Conservation (phyloP, 805 yeast species). For the Zygosaccharomyces gambellarensis region DNA sequence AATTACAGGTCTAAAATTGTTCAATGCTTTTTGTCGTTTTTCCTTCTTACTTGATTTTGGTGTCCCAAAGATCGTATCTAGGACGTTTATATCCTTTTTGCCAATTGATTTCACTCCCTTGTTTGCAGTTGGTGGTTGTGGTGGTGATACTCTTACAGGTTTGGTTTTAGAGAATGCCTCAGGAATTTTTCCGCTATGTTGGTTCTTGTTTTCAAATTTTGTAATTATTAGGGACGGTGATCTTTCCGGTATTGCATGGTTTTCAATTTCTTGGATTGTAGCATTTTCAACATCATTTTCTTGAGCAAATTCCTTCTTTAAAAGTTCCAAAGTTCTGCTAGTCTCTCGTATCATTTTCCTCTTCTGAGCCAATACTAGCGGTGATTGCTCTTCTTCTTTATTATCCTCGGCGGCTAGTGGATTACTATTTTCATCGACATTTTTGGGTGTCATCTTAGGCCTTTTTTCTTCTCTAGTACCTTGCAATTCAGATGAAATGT, state of each 20-base stretch:
- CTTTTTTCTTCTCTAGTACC: not conserved
- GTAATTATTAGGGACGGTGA: slow-evolving; percentile 20
- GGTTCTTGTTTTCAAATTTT: slow-evolving; percentile 7
- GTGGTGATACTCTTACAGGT: not conserved
- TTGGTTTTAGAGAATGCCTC: not conserved
- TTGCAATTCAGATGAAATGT: slow-evolving; percentile 6
- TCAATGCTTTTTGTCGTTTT: slow-evolving; percentile 17
- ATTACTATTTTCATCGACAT: not conserved
- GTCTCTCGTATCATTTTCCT: slow-evolving; percentile 22
- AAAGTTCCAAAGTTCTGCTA: slow-evolving; percentile 15
- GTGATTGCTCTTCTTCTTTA: slow-evolving; percentile 20
- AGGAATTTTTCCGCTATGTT: not conserved
- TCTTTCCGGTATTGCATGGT: not conserved
- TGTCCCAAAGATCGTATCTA: slow-evolving; percentile 26
- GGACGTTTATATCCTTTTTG: slow-evolving; percentile 20
- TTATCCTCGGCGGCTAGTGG: slow-evolving; percentile 2
- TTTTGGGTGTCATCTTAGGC: slow-evolving; percentile 3
- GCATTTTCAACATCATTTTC: slow-evolving; percentile 4
- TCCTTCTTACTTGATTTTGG: slow-evolving; percentile 3
- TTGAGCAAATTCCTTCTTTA: slow-evolving; percentile 14
- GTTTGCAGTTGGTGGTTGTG: not conserved
- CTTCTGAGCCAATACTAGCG: slow-evolving; percentile 22
- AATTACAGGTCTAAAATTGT: slow-evolving; percentile 16
- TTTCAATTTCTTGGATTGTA: slow-evolving; percentile 3
- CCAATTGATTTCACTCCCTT: slow-evolving; percentile 15